A percentile compares a stretch with the other conserved stretches of the same genome.
Evolutionary conservation across 257 asterid genomes (phyloP).

Genomic region (Petunia axillaris): DNA sequence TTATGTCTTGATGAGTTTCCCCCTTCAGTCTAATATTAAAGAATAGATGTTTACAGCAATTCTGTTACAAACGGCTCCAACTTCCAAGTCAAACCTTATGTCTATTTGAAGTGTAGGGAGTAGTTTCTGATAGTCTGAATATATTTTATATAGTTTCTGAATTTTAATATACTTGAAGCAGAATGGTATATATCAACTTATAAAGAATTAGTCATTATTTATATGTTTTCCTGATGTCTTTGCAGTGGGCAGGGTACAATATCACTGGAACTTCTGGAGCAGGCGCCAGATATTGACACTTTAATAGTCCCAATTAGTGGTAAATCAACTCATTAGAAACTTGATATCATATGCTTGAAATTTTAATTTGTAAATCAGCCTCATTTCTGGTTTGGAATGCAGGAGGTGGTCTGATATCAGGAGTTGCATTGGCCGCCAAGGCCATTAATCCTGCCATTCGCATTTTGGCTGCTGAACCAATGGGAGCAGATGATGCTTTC

Average conservation of each 20-base stretch:
- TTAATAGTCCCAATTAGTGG: slow-evolving; percentile 88
- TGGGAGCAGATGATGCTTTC: slow-evolving; percentile 93
- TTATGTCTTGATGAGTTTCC: neutral
- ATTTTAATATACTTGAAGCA: too few relatives aligned
- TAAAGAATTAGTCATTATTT: neutral
- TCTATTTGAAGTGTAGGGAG: neutral
- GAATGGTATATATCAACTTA: neutral
- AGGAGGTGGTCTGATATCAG: slow-evolving; percentile 98
- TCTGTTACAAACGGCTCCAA: slow-evolving; percentile 11
- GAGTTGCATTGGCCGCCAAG: slow-evolving; percentile 91
- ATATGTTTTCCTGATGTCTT: slow-evolving; percentile 18
- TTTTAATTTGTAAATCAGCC: slow-evolving; percentile 14
- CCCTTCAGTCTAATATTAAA: neutral
- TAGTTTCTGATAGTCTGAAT: neutral
- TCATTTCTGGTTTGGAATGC: slow-evolving; percentile 20
- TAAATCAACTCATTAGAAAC: slow-evolving; percentile 34
- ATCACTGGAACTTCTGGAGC: slow-evolving; percentile 85
- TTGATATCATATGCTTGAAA: slow-evolving; percentile 21
- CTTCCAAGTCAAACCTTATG: slow-evolving; percentile 4
- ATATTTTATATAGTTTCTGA: too few relatives aligned
- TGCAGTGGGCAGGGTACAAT: slow-evolving; percentile 94
- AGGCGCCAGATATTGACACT: slow-evolving; percentile 74
- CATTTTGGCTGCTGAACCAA: slow-evolving; percentile 88
- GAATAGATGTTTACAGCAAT: neutral
- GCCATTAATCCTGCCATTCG: slow-evolving; percentile 72